These are phyloP conservation scores for Candida stauntonica DNA, from an alignment of 805 yeast genomes.

Conservation along the genomic window DNA sequence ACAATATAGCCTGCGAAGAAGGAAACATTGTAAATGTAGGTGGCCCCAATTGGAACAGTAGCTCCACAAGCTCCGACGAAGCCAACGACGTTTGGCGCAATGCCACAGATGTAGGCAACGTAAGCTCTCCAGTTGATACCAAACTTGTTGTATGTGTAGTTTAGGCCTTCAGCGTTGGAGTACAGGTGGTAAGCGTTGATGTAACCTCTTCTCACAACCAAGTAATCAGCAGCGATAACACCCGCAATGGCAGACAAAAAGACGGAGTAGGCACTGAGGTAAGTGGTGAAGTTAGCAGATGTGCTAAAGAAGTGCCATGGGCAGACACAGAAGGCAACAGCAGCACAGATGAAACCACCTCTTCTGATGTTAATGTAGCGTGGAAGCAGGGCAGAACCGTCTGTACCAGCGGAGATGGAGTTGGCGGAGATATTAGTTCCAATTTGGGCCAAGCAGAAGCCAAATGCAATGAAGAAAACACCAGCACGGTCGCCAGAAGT, in stretches of 20 bases:
- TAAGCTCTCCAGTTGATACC: constrained; percentile 86
- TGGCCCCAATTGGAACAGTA: constrained; percentile 78
- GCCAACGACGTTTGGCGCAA: constrained; percentile 80
- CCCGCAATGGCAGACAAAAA: constrained; percentile 84
- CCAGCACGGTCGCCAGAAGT: constrained; percentile 69
- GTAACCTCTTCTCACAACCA: constrained; percentile 68
- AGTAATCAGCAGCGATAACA: constrained; percentile 64
- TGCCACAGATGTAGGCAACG: constrained; percentile 74
- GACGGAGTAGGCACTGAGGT: constrained; percentile 75
- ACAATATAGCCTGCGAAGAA: constrained; percentile 72
- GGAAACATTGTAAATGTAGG: constrained; percentile 64
- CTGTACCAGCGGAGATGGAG: constrained; percentile 69
- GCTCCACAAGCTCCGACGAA: constrained; percentile 79
- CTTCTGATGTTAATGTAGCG: constrained; percentile 68
- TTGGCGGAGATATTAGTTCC: constrained; percentile 76
- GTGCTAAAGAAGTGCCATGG: constrained; percentile 80
- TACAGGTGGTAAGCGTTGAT: constrained; percentile 63
- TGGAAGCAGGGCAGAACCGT: constrained; percentile 63
- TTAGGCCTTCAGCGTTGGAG: constrained; percentile 34
- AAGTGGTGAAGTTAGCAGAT: constrained; percentile 72
- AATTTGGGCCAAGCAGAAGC: constrained; percentile 70
- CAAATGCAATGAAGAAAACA: constrained; percentile 67
- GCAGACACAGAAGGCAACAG: constrained; percentile 63
- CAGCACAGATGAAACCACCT: constrained; percentile 76
- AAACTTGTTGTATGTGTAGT: constrained; percentile 54